Base-by-base conservation (phyloP, 257 asterid species). In the Buddleja alternifolia region DNA sequence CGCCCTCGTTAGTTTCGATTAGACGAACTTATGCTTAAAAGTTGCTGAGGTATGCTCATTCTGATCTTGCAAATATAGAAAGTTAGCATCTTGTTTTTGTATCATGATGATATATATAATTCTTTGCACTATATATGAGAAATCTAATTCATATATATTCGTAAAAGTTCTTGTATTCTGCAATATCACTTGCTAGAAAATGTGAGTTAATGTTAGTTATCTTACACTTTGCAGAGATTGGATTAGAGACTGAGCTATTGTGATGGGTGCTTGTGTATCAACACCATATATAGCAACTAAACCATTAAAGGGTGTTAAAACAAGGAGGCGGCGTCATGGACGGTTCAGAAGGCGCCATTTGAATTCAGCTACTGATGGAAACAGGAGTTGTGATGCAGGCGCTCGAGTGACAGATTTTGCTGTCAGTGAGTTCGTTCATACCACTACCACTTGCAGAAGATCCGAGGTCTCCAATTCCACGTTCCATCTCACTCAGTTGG, bases 201-300 rank as follows among this genome's bases (percentile, higher is more conserved):
- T 60, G 37, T 25, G 50, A 19, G 12, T 36, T n/a, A 23, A 52
- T 29, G 16, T 21, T 15, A 9, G 24, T 6, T n/a, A 16, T 7
- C 8, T 54, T 56, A 7, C 37, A 8, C 59, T 7, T 52, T 78
- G 70, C 64, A 73, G 62, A 60, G 74, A 50, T 62, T 63, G 34
- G 5, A 29, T 29, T 60, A 36, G 59, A 68, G 47, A 57, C 53
- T 56, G 72, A 63, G 64, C 65, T 69, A 47, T 62, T 46, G 37
- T 16, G 67, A 90, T 90, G 97, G 97, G 97, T 79, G 91, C 82
- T 53, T 90, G 97, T 82, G 80, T 68, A 44, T 90, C 97, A 21
- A 74, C 88, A 41, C 95, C 88, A 29, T 54, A 71, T 59, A 53
- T 68, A 40, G 78, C 80, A 0, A 66, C 29, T n/a, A 77, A 67